Percentiles rank a stretch among this genome's conserved stretches.
phyloP scores from a whole-genome alignment of 2,329 filamentous ascomycete genomes.

The Phaeophleospora eucalypticola region DNA sequence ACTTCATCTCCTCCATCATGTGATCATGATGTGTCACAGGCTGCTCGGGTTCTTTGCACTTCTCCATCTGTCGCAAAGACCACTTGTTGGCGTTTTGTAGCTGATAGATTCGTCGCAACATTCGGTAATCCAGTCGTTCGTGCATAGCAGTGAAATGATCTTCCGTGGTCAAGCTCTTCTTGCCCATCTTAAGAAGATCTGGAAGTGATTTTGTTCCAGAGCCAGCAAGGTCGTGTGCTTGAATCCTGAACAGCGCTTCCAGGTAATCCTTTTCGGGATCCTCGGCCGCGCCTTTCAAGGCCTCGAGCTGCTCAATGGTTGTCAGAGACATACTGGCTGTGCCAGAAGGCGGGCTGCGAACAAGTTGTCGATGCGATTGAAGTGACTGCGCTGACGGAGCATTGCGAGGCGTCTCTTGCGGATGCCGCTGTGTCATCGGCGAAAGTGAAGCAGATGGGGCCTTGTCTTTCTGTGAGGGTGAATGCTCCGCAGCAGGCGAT shows the following conservation, averaged over 20 bases:
- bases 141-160: conserved; percentile 79
- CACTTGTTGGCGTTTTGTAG: conserved; percentile 88
- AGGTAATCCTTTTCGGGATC: conserved; percentile 55
- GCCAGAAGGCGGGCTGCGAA: conserved; percentile 7
- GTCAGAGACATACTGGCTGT: conserved; percentile 5
- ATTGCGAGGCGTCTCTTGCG: conserved; percentile 22
- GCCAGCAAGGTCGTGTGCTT: conserved; percentile 55
- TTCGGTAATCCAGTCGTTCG: conserved; percentile 82
- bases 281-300: conserved; percentile 44
- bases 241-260: conserved; percentile 56
- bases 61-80: conserved; percentile 85
- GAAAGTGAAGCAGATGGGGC: conserved; percentile 31
- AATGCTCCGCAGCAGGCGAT: conserved; percentile 11
- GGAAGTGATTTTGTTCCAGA: conserved; percentile 51
- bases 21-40: conserved; percentile 80
- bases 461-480: conserved; percentile 6
- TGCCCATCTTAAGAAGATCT: conserved; percentile 72
- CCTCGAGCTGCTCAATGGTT: conserved; percentile 29
- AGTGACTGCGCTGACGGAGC: background rate
- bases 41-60: conserved; percentile 73
- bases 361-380: conserved; percentile 7
- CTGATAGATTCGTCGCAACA: conserved; percentile 81
- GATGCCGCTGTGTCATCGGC: conserved; percentile 37
- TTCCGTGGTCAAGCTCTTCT: conserved; percentile 83
- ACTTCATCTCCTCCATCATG: conserved; percentile 85